phyloP scores from a whole-genome alignment of 306 rosid genomes.

The Comarum palustre region DNA sequence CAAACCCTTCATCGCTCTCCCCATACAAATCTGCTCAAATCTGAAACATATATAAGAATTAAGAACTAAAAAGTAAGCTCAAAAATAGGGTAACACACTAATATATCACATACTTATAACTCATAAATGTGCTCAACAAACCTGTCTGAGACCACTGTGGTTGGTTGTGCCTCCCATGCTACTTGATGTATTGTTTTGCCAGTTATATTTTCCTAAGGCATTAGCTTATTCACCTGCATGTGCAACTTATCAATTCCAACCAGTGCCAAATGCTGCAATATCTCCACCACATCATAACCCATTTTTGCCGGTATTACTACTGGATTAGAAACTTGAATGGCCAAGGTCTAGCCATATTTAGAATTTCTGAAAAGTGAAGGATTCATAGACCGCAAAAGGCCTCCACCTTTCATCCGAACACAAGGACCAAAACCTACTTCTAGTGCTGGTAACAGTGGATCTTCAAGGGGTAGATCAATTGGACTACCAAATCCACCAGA shows the following conservation, averaged over 20 bases:
- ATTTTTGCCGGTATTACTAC: conserved; percentile 59
- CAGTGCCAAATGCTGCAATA: conserved; percentile 49
- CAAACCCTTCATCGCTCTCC: conserved; percentile 34
- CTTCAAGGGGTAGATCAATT: conserved; percentile 56
- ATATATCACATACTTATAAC: conserved; percentile 2
- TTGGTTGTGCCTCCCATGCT: conserved; percentile 23
- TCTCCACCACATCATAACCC: conserved; percentile 64
- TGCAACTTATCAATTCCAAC: conserved; percentile 48
- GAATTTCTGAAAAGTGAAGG: conserved; percentile 55
- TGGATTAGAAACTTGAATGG: conserved; percentile 61
- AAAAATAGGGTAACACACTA: conserved; percentile 5
- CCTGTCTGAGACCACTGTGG: conserved; percentile 36
- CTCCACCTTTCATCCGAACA: conserved; percentile 49
- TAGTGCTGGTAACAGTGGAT: conserved; percentile 52
- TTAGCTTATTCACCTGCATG: conserved; percentile 32
- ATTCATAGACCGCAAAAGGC: conserved; percentile 64
- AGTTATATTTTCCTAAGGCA: conserved; percentile 62
- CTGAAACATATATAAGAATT: conserved; percentile 42
- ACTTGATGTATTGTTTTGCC: conserved; percentile 62
- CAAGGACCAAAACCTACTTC: conserved; percentile 64
- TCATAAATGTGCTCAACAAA: conserved; percentile 29
- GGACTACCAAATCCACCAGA: conserved; percentile 91
- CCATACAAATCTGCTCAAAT: conserved; percentile 25
- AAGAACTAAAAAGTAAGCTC: too few species aligned
- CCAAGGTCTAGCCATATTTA: conserved; percentile 52